Base-by-base conservation (phyloP, 2,329 filamentous ascomycete species). In the Macroventuria anomochaeta region DNA sequence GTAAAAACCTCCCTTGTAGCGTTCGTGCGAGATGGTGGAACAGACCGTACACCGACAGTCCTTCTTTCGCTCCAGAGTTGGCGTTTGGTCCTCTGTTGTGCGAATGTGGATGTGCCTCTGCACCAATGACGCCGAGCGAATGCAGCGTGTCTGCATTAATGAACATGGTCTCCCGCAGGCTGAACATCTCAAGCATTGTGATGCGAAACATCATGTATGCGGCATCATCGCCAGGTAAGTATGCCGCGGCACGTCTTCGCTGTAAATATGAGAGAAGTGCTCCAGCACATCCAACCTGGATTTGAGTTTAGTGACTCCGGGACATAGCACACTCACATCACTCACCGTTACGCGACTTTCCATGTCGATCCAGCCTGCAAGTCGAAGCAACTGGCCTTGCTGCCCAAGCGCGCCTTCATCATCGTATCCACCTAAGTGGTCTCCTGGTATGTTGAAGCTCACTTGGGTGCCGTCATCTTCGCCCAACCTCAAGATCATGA, bases 81-180 rank as follows among this genome's bases (percentile, higher is more conserved):
- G 80, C 80, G 59, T 79, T 83, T 2, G 86, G 85, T 0, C 89
- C 89, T 75, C 89, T 88, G 63, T 88, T 89, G 58, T 93, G 89
- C 40, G 84, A 87, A 67, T 91, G 92, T 4, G 91, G 93, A 71
- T 96, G 91, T 10, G 85, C 85, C 70, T 97, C 93, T 1, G 88
- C 86, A 49, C 89, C 88, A 21, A 96, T 80, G 23, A 99, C 90
- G 65, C 97, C 93, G 7, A 99, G 81, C 1, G 92, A 92, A 12
- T 85, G 76, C 34, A 97, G 77, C 0, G 93, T 90, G 67, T 97
- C 91, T 2, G 83, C 78, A 62, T 91, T 95, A 61, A 97, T 80
- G 65, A 95, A 91, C 86, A 89, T 88, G 0, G 80, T 82, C 36
- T 82, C 80, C 18, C 75, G 75, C 20, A 96, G 77, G 26, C 83